A percentile compares a stretch with the other conserved stretches of the same genome.
These are phyloP conservation scores for Aspergillus sp. DNA, from an alignment of 2,329 filamentous ascomycete genomes.

Conservation along the genomic window DNA sequence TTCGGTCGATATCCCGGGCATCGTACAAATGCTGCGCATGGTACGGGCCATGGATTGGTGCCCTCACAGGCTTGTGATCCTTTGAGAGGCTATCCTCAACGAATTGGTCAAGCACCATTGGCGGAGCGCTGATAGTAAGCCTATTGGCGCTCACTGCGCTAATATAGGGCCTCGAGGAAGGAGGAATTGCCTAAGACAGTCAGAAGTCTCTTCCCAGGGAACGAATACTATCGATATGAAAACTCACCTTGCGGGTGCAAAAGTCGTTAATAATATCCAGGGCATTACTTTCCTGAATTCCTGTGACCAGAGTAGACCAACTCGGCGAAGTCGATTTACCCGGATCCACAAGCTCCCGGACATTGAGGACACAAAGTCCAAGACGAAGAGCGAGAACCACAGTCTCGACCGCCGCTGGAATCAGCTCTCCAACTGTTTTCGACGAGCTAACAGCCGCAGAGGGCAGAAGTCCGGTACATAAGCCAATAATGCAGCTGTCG, in stretches of 20 bases:
- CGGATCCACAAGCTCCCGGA: slow-evolving; percentile 32
- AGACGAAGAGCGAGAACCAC: slow-evolving; percentile 41
- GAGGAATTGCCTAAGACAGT: slow-evolving; percentile 38
- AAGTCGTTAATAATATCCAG: slow-evolving; percentile 18
- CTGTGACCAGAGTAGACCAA: slow-evolving; percentile 39
- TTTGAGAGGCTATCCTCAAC: slow-evolving; percentile 48
- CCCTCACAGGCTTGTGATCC: slow-evolving; percentile 47
- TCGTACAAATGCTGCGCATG: slow-evolving; percentile 54
- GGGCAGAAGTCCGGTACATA: slow-evolving; percentile 40
- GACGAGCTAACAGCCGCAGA: slow-evolving; percentile 37
- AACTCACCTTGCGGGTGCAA: slow-evolving; percentile 20
- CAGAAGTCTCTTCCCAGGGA: neutral
- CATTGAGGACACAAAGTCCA: slow-evolving; percentile 36
- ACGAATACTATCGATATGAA: neutral
- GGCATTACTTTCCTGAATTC: slow-evolving; percentile 29
- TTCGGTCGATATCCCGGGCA: slow-evolving; percentile 47
- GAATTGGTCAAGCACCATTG: slow-evolving; percentile 48
- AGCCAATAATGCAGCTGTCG: slow-evolving; percentile 35
- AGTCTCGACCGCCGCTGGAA: slow-evolving; percentile 37
- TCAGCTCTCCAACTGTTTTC: slow-evolving; percentile 37
- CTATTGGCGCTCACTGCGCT: slow-evolving; percentile 57
- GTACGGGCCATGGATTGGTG: slow-evolving; percentile 55
- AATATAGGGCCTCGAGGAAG: slow-evolving; percentile 52
- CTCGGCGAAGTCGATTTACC: slow-evolving; percentile 24
- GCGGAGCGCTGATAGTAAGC: slow-evolving; percentile 56